These are phyloP conservation scores for Zygosaccharomyces siamensis DNA, from an alignment of 805 yeast species.

Conservation along the genomic window DNA sequence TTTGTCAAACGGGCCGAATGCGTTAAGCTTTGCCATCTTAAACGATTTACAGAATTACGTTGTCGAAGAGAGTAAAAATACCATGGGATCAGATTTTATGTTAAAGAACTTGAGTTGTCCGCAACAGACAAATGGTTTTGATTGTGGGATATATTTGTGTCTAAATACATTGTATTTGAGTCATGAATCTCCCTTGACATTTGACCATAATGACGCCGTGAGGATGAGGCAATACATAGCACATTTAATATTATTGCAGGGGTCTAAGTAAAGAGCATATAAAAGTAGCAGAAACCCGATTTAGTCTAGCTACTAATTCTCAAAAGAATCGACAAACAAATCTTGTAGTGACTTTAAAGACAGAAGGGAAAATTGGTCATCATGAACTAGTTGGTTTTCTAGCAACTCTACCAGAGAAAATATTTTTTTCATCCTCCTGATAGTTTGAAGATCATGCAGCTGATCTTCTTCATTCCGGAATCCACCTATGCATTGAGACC, in stretches of 20 bases:
- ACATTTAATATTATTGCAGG: constrained; percentile 22
- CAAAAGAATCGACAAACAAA: constrained; percentile 21
- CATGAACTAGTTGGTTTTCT: constrained; percentile 12
- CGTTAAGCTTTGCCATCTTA: constrained; percentile 38
- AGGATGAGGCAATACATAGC: constrained; percentile 49
- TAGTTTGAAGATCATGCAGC: background rate
- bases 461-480: constrained; percentile 9
- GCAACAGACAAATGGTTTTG: constrained; percentile 83
- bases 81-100: constrained; percentile 34
- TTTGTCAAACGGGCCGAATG: constrained; percentile 40
- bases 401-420: constrained; percentile 28
- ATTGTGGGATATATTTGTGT: constrained; percentile 93
- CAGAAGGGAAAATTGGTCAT: constrained; percentile 13
- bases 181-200: constrained; percentile 45
- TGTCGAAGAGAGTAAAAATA: constrained; percentile 54
- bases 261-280: constrained; percentile 1
- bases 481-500: background rate
- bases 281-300: background rate
- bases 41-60: constrained; percentile 55
- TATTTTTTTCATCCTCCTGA: constrained; percentile 25
- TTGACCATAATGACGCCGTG: constrained; percentile 65
- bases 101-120: constrained; percentile 51
- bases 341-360: constrained; percentile 26
- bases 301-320: background rate
- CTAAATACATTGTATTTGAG: constrained; percentile 64